Evolutionary conservation across 2,329 filamentous ascomycete species (phyloP).

Genomic region (Nothopassalora personata): DNA sequence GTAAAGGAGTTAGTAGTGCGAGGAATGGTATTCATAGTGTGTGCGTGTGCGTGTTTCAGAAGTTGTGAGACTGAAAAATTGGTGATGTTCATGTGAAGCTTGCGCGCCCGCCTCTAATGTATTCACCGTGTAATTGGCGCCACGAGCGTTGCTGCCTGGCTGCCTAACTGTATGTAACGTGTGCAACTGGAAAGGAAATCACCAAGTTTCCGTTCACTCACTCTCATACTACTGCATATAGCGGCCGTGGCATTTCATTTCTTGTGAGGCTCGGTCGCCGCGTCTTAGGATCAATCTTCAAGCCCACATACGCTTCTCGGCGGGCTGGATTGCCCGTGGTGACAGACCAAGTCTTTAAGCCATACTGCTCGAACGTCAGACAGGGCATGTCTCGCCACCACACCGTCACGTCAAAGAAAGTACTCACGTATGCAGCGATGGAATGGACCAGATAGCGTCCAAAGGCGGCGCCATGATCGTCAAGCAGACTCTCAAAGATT

Average conservation of each 20-base stretch:
- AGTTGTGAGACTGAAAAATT: neutral
- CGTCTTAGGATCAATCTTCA: constrained; percentile 48
- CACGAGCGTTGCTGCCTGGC: constrained; percentile 5
- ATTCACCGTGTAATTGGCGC: neutral
- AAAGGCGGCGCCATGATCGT: constrained; percentile 73
- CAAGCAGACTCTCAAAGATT: constrained; percentile 73
- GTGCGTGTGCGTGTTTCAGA: neutral
- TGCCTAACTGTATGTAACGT: neutral
- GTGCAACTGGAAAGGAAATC: neutral
- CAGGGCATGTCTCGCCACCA: neutral
- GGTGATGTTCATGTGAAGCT: neutral
- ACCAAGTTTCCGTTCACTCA: neutral
- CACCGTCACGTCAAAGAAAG: constrained; percentile 4
- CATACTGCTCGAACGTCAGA: constrained; percentile 50
- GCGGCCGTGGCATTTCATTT: constrained; percentile 52
- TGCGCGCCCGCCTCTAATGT: neutral
- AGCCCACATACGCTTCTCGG: constrained; percentile 76
- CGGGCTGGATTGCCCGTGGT: constrained; percentile 64
- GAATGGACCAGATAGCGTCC: constrained; percentile 91
- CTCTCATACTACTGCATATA: constrained; percentile 53
- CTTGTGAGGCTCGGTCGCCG: constrained; percentile 29
- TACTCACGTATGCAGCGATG: constrained; percentile 66
- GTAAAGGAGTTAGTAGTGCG: neutral
- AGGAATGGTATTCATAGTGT: neutral
- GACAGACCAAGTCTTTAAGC: constrained; percentile 75